Conservation (phyloP, 75 land plant species). For the Pseudotsuga menziesii region DNA sequence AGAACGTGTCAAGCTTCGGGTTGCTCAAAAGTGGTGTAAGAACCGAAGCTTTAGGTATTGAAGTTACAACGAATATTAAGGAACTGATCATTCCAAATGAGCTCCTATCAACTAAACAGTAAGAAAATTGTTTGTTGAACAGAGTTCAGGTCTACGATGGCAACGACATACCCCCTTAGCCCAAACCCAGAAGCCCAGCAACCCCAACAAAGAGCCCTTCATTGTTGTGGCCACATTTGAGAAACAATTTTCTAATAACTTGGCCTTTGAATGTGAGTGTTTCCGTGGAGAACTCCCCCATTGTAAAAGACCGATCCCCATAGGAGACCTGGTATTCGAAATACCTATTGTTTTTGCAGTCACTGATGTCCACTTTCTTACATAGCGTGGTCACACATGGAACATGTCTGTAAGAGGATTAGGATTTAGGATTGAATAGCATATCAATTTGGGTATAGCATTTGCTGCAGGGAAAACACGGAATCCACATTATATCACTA, state of each 20-base stretch:
- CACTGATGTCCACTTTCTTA: constrained; percentile 36
- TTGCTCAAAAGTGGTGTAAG: constrained; percentile 59
- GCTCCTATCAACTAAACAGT: constrained; percentile 73
- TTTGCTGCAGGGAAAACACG: constrained; percentile 58
- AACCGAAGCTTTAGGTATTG: constrained; percentile 31
- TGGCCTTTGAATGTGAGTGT: constrained; percentile 46
- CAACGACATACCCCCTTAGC: constrained; percentile 61
- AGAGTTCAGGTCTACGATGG: constrained; percentile 52
- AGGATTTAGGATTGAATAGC: constrained; percentile 49
- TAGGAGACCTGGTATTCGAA: constrained; percentile 72
- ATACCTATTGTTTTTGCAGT: constrained; percentile 25
- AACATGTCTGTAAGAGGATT: constrained; percentile 33
- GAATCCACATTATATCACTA: constrained; percentile 70
- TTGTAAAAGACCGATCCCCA: constrained; percentile 77
- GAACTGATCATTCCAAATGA: constrained; percentile 26
- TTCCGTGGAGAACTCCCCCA: constrained; percentile 67
- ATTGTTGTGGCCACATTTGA: constrained; percentile 91
- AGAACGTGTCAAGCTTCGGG: constrained; percentile 59
- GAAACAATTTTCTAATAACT: constrained; percentile 26
- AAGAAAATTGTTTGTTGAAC: constrained; percentile 62
- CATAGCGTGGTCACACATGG: constrained; percentile 54
- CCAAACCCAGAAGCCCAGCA: constrained; percentile 77
- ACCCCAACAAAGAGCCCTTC: constrained; percentile 78
- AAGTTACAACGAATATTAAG: constrained; percentile 44
- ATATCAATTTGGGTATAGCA: constrained; percentile 73